These are phyloP conservation scores for Fraxinus americana DNA, from an alignment of 257 asterid genomes.

Conservation along the genomic window DNA sequence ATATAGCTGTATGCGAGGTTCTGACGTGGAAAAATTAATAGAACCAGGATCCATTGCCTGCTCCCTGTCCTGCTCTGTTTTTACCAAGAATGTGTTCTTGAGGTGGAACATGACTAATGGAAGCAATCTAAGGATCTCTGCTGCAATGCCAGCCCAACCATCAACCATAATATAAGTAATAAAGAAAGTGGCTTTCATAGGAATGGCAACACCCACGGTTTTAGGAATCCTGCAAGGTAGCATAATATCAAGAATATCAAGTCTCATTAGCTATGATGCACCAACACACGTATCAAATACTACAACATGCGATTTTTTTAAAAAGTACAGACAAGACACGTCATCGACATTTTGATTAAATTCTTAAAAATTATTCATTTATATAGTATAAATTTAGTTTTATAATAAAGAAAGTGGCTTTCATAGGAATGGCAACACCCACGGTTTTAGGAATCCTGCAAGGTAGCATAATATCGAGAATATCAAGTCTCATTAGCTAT, in stretches of 20 bases:
- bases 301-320: too few species aligned
- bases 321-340: too few species aligned
- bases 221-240: constrained; percentile 65
- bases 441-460: too few species aligned
- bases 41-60: constrained; percentile 79
- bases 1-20: constrained; percentile 81
- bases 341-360: too few species aligned
- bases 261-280: not conserved
- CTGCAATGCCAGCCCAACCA: constrained; percentile 92
- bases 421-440: too few species aligned
- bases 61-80: constrained; percentile 71
- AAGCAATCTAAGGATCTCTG: constrained; percentile 66
- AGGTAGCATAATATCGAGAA: too few species aligned
- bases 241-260: constrained; percentile 14
- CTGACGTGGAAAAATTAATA: constrained; percentile 47
- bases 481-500: too few species aligned
- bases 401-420: too few species aligned
- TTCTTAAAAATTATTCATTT: too few species aligned
- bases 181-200: constrained; percentile 90
- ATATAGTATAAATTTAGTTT: too few species aligned
- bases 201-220: constrained; percentile 77
- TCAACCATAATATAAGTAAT: constrained; percentile 87
- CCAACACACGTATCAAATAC: too few species aligned
- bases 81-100: constrained; percentile 65
- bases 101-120: constrained; percentile 68